These are phyloP conservation scores for Beauveria medogensis DNA, from an alignment of 2,329 filamentous ascomycete genomes.

Conservation along the genomic window DNA sequence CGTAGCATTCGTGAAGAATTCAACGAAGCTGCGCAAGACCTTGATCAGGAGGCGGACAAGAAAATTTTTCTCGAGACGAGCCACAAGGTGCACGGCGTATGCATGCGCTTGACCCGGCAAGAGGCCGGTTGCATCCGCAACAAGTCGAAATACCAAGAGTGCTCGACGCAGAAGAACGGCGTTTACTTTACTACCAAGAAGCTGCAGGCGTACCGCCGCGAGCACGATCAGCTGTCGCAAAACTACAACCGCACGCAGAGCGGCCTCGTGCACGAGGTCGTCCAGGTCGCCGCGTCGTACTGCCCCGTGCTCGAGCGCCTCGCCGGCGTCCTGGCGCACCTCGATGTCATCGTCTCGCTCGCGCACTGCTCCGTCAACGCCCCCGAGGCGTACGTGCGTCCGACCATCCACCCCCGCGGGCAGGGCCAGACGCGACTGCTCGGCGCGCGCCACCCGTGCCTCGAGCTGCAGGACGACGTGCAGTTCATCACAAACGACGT, in stretches of 20 bases:
- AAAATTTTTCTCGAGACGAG: constrained; percentile 91
- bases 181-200: constrained; percentile 92
- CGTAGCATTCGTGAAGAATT: constrained; percentile 81
- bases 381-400: constrained; percentile 82
- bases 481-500: constrained; percentile 99
- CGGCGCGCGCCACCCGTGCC: constrained; percentile 90
- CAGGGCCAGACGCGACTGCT: constrained; percentile 82
- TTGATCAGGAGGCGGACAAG: constrained; percentile 91
- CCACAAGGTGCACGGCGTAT: constrained; percentile 93
- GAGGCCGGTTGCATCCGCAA: constrained; percentile 92
- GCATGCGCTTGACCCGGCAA: constrained; percentile 83
- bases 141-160: constrained; percentile 83
- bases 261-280: constrained; percentile 85
- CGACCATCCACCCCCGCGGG: constrained; percentile 82
- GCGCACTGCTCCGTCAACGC: constrained; percentile 91
- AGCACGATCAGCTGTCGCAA: constrained; percentile 87
- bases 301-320: constrained; percentile 85
- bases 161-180: constrained; percentile 96
- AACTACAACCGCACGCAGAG: constrained; percentile 94
- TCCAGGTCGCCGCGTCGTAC: constrained; percentile 88
- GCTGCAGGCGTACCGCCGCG: constrained; percentile 71
- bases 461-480: constrained; percentile 98
- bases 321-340: constrained; percentile 78
- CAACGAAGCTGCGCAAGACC: constrained; percentile 64
- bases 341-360: constrained; percentile 91